phyloP scores from a whole-genome alignment of 257 asterid species.

The Buddleja alternifolia region DNA sequence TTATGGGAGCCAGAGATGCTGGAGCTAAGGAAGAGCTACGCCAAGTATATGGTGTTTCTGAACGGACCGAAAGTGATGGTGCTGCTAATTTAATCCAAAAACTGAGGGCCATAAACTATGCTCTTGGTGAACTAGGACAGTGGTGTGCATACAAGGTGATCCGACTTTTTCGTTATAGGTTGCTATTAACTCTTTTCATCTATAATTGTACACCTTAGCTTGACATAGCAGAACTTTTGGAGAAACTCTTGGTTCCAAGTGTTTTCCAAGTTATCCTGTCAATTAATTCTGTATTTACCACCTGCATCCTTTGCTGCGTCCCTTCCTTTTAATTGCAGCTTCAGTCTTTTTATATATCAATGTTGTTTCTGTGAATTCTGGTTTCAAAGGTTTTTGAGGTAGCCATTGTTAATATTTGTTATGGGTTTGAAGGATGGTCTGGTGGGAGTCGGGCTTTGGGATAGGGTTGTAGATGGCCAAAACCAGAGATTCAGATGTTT shows the following conservation, averaged over 20 bases:
- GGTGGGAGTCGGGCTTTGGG: conserved; percentile 18
- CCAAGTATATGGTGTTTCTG: conserved; percentile 97
- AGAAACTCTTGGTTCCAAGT: conserved; percentile 2
- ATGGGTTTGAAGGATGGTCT: conserved; percentile 18
- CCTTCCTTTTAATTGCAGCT: conserved; percentile 17
- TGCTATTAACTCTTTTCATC: not conserved
- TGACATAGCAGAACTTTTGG: not conserved
- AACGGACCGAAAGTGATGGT: conserved; percentile 98
- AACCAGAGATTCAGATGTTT: conserved; percentile 18
- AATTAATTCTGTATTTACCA: not conserved
- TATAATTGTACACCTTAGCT: conserved; percentile 11
- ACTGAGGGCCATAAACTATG: conserved; percentile 95
- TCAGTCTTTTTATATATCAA: not conserved
- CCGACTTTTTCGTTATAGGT: not conserved
- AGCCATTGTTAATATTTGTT: not conserved
- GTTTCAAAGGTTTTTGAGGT: conserved; percentile 12
- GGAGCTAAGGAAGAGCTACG: conserved; percentile 93
- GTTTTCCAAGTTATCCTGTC: conserved; percentile 1
- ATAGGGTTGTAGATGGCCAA: conserved; percentile 18
- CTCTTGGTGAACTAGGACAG: conserved; percentile 98
- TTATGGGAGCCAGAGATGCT: conserved; percentile 99
- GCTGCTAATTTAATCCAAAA: conserved; percentile 96
- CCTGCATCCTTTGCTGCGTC: conserved; percentile 10
- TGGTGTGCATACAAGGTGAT: conserved; percentile 98
- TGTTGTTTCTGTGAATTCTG: not conserved